Base-by-base conservation (phyloP, 192 early-diverging fungal species). In the Gryganskiella cystojenkinii region DNA sequence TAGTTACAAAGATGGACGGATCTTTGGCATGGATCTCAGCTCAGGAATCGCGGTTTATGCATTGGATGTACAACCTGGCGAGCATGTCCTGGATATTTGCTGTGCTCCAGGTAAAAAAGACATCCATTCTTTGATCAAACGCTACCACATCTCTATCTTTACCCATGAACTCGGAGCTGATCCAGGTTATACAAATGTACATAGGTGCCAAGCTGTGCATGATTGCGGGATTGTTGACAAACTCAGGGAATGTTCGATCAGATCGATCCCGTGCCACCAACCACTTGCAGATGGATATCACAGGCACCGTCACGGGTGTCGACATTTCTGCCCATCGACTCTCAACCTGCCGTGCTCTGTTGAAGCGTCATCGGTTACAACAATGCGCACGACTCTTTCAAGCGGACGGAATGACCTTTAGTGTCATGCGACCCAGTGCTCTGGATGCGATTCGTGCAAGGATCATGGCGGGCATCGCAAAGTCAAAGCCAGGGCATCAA, bases 241-340 rank as follows among this genome's bases (percentile, higher is more conserved):
- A 61, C 25, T 80, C 87, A 19, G 88, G 85, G 10, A 65, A 85
- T 34, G 56, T 69, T 1, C 60, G 43, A 15, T 64, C 66, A 0
- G 55, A 78, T 31, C 27, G 66, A 9, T 56, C 59, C 7, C 54
- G 64, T 2, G 58, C 33, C 11, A 61, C 56, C 8, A 69, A 64
- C 14, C 74, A 69, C 14, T 31, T 69, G 2, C 66, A 67, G 14
- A 69, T 78, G 67, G 67, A 78, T 44, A 56, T 78, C 11, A 89
- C 89, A 20, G 98, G 98, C 2, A 93, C 94, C 0, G 91, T 96
- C 4, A 99, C 98, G 0, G 98, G 96, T 2, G 95, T 99, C 0
- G 98, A 99, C 70, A 82, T 98, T 30, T 89, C 89, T 2, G 25
- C 66, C 3, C 86, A 93, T 60, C 85, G 98, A 11, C 70, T 92